A percentile compares a stretch with the other conserved stretches of the same genome.
These are phyloP conservation scores for Aeminium ludgeri DNA, from an alignment of 495 filamentous ascomycete species.

Conservation along the genomic window DNA sequence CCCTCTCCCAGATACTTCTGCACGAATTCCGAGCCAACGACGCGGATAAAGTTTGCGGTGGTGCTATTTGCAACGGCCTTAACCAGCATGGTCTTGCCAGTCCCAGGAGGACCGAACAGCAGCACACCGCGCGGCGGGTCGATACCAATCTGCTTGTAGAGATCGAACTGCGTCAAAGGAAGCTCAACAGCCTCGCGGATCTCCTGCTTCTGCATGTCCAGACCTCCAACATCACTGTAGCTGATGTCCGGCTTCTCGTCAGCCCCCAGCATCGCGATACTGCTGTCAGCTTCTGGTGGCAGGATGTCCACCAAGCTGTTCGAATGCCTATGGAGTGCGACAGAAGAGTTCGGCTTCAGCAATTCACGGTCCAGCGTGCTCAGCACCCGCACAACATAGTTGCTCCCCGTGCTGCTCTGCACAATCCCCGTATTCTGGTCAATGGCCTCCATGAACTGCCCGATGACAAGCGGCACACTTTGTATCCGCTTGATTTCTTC, in stretches of 20 bases:
- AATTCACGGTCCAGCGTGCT: conserved; percentile 96
- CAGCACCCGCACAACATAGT: conserved; percentile 96
- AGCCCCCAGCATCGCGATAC: conserved; percentile 91
- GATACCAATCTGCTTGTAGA: conserved; percentile 96
- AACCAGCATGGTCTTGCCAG: conserved; percentile 97
- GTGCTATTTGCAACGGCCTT: conserved; percentile 97
- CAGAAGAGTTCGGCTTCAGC: conserved; percentile 92
- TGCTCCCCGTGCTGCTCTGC: conserved; percentile 92
- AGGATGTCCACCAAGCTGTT: conserved; percentile 97
- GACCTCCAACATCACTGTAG: conserved; percentile 90
- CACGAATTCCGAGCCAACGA: conserved; percentile 94
- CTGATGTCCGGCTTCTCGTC: conserved; percentile 98
- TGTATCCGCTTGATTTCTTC: conserved; percentile 99
- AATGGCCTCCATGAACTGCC: conserved; percentile 99
- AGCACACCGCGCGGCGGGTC: conserved; percentile 93
- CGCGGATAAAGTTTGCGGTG: conserved; percentile 94
- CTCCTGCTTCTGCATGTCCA: conserved; percentile 99
- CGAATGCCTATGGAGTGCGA: conserved; percentile 92
- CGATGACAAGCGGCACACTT: conserved; percentile 92
- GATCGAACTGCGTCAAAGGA: conserved; percentile 88
- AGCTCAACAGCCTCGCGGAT: conserved; percentile 95
- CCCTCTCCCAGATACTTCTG: conserved; percentile 98
- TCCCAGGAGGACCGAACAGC: conserved; percentile 89
- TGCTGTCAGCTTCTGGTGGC: conserved; percentile 92
- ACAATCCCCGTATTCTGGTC: conserved; percentile 99